phyloP scores from a whole-genome alignment of 1,139 yeast genomes.

The Nakaseomyces kungkrabaensis region DNA sequence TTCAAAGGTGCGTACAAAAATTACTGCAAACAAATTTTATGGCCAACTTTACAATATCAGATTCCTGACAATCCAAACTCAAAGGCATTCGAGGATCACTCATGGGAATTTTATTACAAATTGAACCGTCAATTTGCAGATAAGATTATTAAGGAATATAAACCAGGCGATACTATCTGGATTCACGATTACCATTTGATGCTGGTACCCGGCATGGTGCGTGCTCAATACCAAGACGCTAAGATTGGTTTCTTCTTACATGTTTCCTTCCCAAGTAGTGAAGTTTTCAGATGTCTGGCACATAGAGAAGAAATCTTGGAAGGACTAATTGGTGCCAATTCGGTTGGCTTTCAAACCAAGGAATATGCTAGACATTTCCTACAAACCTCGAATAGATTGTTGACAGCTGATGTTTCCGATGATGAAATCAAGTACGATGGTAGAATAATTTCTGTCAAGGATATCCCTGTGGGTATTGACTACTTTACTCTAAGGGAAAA shows the following conservation, averaged over 20 bases:
- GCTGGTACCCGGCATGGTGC: conserved; percentile 72
- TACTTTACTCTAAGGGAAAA: conserved; percentile 42
- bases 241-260: conserved; percentile 84
- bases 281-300: conserved; percentile 85
- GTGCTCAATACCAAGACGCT: conserved; percentile 65
- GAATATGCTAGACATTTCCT: conserved; percentile 87
- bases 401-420: conserved; percentile 69
- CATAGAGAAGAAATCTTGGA: conserved; percentile 62
- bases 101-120: conserved; percentile 73
- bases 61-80: conserved; percentile 89
- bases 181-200: conserved; percentile 85
- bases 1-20: conserved; percentile 81
- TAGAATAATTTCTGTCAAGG: conserved; percentile 51
- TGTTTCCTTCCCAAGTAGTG: conserved; percentile 88
- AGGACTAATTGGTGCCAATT: conserved; percentile 82
- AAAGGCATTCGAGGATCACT: conserved; percentile 86
- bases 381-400: conserved; percentile 74
- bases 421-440: conserved; percentile 59
- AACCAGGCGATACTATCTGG: conserved; percentile 71
- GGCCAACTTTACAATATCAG: conserved; percentile 94
- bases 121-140: conserved; percentile 75
- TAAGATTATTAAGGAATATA: conserved; percentile 51
- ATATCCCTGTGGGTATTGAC: conserved; percentile 81
- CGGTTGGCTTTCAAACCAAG: conserved; percentile 76
- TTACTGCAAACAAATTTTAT: conserved; percentile 80